These are phyloP conservation scores for Aspergillus aculeatinus DNA, from an alignment of 2,329 filamentous ascomycete species.

Conservation along the genomic window DNA sequence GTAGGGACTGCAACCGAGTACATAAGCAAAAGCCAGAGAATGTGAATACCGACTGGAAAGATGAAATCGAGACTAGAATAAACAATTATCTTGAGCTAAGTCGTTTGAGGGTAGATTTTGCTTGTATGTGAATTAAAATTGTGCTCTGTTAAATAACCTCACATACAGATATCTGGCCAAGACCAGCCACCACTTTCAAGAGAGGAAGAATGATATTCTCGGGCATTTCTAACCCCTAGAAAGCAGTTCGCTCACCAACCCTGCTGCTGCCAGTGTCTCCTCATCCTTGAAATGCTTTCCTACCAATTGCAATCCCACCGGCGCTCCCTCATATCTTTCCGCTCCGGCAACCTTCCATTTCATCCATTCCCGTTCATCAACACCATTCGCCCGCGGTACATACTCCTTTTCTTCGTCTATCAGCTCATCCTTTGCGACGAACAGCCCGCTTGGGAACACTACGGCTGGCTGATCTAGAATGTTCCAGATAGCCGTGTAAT, in stretches of 20 bases:
- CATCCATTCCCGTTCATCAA: slow-evolving; percentile 34
- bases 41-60: too few relatives aligned
- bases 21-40: too few relatives aligned
- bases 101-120: too few relatives aligned
- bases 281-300: slow-evolving; percentile 55
- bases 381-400: slow-evolving; percentile 21
- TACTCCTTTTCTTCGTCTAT: slow-evolving; percentile 19
- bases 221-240: background rate
- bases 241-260: slow-evolving; percentile 24
- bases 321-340: slow-evolving; percentile 41
- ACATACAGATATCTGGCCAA: too few relatives aligned
- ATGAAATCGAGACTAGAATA: too few relatives aligned
- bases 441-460: slow-evolving; percentile 30
- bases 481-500: slow-evolving; percentile 38
- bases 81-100: too few relatives aligned
- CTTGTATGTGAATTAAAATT: too few relatives aligned
- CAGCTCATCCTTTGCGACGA: slow-evolving; percentile 28
- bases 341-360: slow-evolving; percentile 28
- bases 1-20: too few relatives aligned
- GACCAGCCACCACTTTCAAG: too few relatives aligned
- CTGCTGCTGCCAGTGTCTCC: slow-evolving; percentile 41
- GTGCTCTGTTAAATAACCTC: too few relatives aligned
- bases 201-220: background rate
- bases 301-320: slow-evolving; percentile 54
- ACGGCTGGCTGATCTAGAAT: slow-evolving; percentile 31